Evolutionary conservation across 2,329 filamentous ascomycete genomes (phyloP).

Genomic region (Aspergillus latus): DNA sequence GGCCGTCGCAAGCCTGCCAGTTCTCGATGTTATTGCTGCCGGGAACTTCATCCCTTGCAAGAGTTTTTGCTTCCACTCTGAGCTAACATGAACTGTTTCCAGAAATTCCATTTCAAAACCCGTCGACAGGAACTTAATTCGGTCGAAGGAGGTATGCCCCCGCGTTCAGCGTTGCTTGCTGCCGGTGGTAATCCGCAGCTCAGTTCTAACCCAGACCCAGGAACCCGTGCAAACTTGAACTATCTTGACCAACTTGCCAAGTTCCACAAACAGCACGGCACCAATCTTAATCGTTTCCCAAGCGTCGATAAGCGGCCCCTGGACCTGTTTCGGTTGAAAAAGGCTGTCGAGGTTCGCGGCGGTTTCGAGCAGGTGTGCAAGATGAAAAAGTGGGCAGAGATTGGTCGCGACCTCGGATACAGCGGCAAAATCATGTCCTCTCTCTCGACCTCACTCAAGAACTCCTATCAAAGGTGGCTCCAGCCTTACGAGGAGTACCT

Average conservation of each 20-base stretch:
- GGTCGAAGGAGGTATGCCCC: constrained; percentile 81
- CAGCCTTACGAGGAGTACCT: constrained; percentile 96
- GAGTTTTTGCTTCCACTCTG: background rate
- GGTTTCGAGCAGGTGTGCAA: constrained; percentile 98
- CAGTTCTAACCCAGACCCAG: constrained; percentile 53
- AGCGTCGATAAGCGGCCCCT: constrained; percentile 97
- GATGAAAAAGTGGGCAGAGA: constrained; percentile 98
- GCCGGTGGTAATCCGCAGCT: constrained; percentile 32
- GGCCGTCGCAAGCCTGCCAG: constrained; percentile 23
- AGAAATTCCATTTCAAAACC: constrained; percentile 97
- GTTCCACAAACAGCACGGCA: constrained; percentile 96
- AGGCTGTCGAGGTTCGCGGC: constrained; percentile 89
- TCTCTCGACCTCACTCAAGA: constrained; percentile 93
- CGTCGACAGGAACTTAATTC: constrained; percentile 96
- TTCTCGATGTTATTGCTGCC: background rate
- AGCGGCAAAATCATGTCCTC: constrained; percentile 99
- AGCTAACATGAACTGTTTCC: constrained; percentile 23
- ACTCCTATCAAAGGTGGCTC: constrained; percentile 96
- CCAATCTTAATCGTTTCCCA: constrained; percentile 87
- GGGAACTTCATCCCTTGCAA: background rate
- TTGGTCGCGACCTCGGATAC: constrained; percentile 92
- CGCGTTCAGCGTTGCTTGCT: constrained; percentile 30
- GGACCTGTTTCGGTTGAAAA: constrained; percentile 93
- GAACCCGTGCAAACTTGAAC: constrained; percentile 90
- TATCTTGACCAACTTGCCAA: constrained; percentile 94